These are phyloP conservation scores for Pachyrhizus erosus DNA, from an alignment of 306 rosid genomes.

Conservation along the genomic window DNA sequence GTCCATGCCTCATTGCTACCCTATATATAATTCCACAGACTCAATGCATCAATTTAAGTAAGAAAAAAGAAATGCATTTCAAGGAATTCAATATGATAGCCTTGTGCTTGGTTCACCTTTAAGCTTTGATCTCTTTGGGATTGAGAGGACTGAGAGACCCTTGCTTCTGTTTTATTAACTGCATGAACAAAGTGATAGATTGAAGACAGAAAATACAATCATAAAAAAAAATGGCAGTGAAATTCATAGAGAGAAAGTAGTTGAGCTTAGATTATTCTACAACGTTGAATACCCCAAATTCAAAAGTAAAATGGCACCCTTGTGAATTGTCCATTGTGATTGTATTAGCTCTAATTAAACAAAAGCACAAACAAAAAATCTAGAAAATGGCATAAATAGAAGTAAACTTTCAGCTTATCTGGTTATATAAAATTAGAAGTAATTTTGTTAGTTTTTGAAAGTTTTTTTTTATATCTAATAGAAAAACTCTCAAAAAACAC, in stretches of 20 bases:
- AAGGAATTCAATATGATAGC: background rate
- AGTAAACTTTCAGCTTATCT: too few species aligned
- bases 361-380: background rate
- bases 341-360: background rate
- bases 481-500: too few species aligned
- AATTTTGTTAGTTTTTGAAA: too few species aligned
- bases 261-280: background rate
- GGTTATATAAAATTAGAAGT: too few species aligned
- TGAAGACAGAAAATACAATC: background rate
- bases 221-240: background rate
- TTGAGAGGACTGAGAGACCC: slow-evolving; percentile 40
- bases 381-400: background rate
- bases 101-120: slow-evolving; percentile 51
- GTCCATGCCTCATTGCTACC: slow-evolving; percentile 45
- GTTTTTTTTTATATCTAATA: too few species aligned
- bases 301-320: background rate
- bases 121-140: slow-evolving; percentile 42
- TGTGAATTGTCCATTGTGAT: background rate
- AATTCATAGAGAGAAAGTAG: background rate
- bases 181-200: slow-evolving; percentile 13
- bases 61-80: background rate
- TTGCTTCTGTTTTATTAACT: slow-evolving; percentile 54
- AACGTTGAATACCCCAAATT: background rate
- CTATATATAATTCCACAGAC: slow-evolving; percentile 43
- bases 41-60: background rate